Base-by-base conservation (phyloP, 2,329 filamentous ascomycete species). In the Berkeleyomyces rouxiae region DNA sequence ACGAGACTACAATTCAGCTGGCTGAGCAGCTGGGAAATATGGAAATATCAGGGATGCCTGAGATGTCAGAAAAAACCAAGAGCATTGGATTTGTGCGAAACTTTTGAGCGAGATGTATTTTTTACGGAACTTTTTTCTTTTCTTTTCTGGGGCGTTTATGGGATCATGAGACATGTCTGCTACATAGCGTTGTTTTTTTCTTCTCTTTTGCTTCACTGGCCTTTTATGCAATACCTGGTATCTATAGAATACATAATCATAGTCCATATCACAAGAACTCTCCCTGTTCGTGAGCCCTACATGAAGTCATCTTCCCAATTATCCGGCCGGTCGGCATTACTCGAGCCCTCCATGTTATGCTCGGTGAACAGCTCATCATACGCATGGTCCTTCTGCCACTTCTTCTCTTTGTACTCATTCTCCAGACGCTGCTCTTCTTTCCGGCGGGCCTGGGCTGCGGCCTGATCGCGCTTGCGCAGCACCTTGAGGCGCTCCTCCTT, bases 311-410 rank as follows among this genome's bases (percentile, higher is more conserved):
- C 91, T 70, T 89, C 81, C 76, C 88, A 91, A 71, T 88, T 78
- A 65, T 84, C 82, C 66, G 81, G 79, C 11, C 90, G 82, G 70
- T 96, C 84, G 74, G 96, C 88, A 73, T 99, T 99, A 75, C 86
- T 96, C 62, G 84, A 83, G 31, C 73, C 75, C 51, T 83, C 83
- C 76, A 95, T 79, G 68, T 87, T 86, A 64, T 96, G 88, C 61
- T 95, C 90, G 3, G 82, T 83, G 73, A 96, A 90, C 61, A 96
- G 74, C 57, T 96, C 90, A 71, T 97, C 93, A 73, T 99, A 99
- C 1, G 91, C 92, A 74, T 99, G 92, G n/a, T 96, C 90, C 75
- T 93, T 93, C 74, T 95, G 89, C 80, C 85, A 95, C 73, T 95
- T 95, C 75, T 92, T 82, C 74, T 95, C 86, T 73, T 89, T 87